Percentiles rank a stretch among this genome's conserved stretches.
Conservation (phyloP, 208 protist species). For the Wallacemonas sp. region DNA sequence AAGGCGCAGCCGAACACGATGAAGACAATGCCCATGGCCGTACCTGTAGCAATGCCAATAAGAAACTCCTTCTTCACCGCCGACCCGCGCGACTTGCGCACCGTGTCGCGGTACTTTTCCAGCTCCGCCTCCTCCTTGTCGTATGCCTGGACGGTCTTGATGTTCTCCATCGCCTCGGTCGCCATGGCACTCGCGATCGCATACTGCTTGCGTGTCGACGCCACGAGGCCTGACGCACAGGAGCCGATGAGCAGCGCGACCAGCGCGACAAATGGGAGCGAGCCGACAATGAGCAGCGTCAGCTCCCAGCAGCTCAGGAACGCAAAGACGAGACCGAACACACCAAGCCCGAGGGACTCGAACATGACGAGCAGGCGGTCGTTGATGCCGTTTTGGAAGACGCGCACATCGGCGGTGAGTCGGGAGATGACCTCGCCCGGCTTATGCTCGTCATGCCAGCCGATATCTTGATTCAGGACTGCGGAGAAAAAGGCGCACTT, state of each 20-base stretch:
- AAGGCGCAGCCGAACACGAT: conserved; percentile 27
- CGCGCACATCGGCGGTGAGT: conserved; percentile 30
- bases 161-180: conserved; percentile 51
- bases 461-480: conserved; percentile 61
- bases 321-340: conserved; percentile 55
- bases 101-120: conserved; percentile 31
- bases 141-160: conserved; percentile 56
- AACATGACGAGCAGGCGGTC: conserved; percentile 46
- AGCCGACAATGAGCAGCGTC: conserved; percentile 35
- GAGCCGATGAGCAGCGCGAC: conserved; percentile 31
- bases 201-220: conserved; percentile 38
- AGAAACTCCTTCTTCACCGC: conserved; percentile 48
- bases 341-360: conserved; percentile 33
- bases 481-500: conserved; percentile 36
- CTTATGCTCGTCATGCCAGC: conserved; percentile 56
- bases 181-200: conserved; percentile 47
- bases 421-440: conserved; percentile 40
- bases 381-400: conserved; percentile 60
- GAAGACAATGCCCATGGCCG: conserved; percentile 31
- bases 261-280: conserved; percentile 45
- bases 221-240: conserved; percentile 26
- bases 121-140: conserved; percentile 29
- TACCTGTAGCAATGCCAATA: conserved; percentile 19
- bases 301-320: conserved; percentile 44
- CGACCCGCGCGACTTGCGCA: conserved; percentile 26